Base-by-base conservation (phyloP, 371 early-diverging fungal species). In the Rhizopus delemar region DNA sequence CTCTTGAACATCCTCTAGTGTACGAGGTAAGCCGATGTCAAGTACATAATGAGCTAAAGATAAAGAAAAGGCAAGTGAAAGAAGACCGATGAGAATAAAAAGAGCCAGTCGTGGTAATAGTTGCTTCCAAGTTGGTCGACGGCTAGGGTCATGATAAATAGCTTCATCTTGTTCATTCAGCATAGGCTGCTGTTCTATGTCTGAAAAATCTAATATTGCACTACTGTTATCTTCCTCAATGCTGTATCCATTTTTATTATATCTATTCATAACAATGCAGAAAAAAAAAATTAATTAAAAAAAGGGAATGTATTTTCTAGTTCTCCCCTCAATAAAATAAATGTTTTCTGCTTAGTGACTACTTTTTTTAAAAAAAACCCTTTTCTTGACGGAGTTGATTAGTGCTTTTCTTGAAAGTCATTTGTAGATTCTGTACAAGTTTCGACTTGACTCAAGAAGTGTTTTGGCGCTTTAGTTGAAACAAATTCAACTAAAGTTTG, bases 11-110 rank as follows among this genome's bases (percentile, higher is more conserved):
- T 77, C 74, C 15, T 69, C 61, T 6, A 80, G 58, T 6, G 80
- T 75, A 5, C 68, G 68, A 16, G 77, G 80, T 38, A 80, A 57
- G 1, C 65, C 68, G 50, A 80, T 73, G 16, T 65, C 72, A 1
- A 80, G 46, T 1, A 73, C 68, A 16, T 53, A 49, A 45, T 71
- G 73, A 4, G 80, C 77, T 15, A 80, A 46, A 7, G 69, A 65
- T 13, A 77, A 41, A 2, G 72, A 63, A n/a, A 80, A 60, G 1
- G 63, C 36, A 6, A 80, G 68, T 31, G 77, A 75, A 11, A 66
- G 29, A 3, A 77, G 5, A 3, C 71, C 77, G 45, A 77, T 73
- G 22, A 51, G 36, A 7, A 73, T 33, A 60, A 79, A 79, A 1
- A 72, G 11, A 7, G 53, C 9, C 12, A 77, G 46, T 8, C 77